Conservation (phyloP, 495 filamentous ascomycete genomes). For the Podospora australis region DNA sequence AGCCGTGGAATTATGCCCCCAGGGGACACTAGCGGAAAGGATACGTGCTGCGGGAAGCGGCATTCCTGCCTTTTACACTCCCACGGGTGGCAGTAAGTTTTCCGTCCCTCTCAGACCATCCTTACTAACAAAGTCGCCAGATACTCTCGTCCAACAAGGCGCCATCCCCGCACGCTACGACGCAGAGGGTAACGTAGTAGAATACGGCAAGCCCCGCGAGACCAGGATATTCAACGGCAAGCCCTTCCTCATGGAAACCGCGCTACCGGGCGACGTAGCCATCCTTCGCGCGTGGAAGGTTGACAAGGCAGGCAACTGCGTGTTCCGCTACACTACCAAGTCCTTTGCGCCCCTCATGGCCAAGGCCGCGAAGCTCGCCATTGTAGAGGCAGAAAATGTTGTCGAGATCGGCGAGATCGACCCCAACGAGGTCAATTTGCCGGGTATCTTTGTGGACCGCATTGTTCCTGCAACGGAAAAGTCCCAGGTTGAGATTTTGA, state of each 20-base stretch:
- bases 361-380: conserved; percentile 55
- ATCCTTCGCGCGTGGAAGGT: conserved; percentile 59
- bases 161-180: conserved; percentile 52
- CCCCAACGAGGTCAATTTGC: conserved; percentile 52
- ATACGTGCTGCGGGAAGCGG: conserved; percentile 58
- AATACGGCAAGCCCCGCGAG: conserved; percentile 50
- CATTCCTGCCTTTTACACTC: conserved; percentile 62
- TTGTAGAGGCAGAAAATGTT: conserved; percentile 65
- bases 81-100: conserved; percentile 49
- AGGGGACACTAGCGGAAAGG: conserved; percentile 59
- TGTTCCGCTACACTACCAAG: conserved; percentile 60
- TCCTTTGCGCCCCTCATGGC: conserved; percentile 54
- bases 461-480: conserved; percentile 51
- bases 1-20: conserved; percentile 58
- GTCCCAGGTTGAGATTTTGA: conserved; percentile 53
- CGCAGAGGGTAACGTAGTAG: conserved; percentile 44
- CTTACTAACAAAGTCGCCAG: conserved; percentile 14
- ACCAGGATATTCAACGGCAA: conserved; percentile 54
- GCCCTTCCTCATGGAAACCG: conserved; percentile 56
- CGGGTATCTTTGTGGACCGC: conserved; percentile 58
- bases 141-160: conserved; percentile 55
- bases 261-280: conserved; percentile 56
- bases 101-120: background rate
- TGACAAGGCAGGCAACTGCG: conserved; percentile 57
- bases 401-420: conserved; percentile 54